Base-by-base conservation (phyloP, 805 yeast species). In the Nakazawaea wyomingensis region DNA sequence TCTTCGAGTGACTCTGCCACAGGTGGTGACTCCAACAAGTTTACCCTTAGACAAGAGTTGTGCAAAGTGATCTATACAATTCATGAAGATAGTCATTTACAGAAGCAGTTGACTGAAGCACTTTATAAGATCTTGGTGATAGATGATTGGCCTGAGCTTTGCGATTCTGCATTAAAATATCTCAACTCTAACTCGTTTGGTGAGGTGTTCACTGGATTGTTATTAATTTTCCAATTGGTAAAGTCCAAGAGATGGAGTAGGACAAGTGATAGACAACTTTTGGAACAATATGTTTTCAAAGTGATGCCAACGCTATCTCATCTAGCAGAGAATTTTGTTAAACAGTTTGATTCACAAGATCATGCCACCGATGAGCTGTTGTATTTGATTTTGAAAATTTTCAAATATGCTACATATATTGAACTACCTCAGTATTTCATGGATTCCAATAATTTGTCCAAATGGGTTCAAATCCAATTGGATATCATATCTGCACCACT, bases 391-490 rank as follows among this genome's bases (percentile, higher is more conserved):
- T 62, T 90, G 44, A 91, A 91, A 56, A 70, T 76, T 45, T 86
- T 80, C 69, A 90, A 90, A 59, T 85, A 82, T 57, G 80, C 80
- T 33, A 80, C 91, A 3, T 80, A 73, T 56, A 74, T 72, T 48
- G 90, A 85, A 53, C 62, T 90, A 41, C 95, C 97, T 2, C 68
- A 62, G 2, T 72, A 76, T 17, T 64, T 82, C 13, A 81, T 63
- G 59, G 69, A 50, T 50, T 66, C 51, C 70, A 78, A 49, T 48
- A 64, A 51, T 53, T 75, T 64, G 58, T 69, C 49, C 61, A 51
- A 74, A 18, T 88, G 96, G 91, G 82, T 85, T 8, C 73, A 76
- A 41, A 72, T 87, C 45, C 88, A 86, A 50, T 76, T 85, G 32
- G 64, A 71, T 14, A 71, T 85, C 17, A 76, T 85, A 37, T 71